Conservation (phyloP, 2,329 filamentous ascomycete genomes). For the Hypoxylon rubiginosum region DNA sequence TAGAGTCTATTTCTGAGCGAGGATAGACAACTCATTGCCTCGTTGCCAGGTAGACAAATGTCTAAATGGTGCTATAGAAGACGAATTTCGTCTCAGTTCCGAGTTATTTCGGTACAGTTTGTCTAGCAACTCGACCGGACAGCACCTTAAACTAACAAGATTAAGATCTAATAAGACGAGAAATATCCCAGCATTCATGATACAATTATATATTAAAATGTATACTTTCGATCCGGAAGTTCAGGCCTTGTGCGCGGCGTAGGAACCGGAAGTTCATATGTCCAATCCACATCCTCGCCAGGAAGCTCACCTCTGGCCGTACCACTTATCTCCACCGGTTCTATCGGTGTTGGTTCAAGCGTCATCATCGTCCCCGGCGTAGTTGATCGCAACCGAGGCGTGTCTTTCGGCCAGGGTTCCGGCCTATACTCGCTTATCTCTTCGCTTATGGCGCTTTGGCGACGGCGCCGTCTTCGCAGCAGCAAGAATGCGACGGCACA, state of each 20-base stretch:
- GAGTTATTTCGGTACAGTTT: constrained; percentile 17
- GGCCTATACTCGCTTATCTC: constrained; percentile 47
- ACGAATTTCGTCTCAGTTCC: background rate
- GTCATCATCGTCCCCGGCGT: constrained; percentile 34
- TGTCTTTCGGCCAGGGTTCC: constrained; percentile 47
- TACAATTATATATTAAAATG: constrained; percentile 38
- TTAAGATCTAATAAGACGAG: constrained; percentile 7
- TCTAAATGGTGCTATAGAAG: background rate
- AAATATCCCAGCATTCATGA: constrained; percentile 18
- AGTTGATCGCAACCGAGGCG: constrained; percentile 31
- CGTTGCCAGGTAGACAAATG: background rate
- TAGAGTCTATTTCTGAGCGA: background rate
- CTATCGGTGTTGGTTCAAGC: constrained; percentile 18
- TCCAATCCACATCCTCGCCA: constrained; percentile 42
- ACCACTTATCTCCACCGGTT: constrained; percentile 36
- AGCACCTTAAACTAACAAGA: constrained; percentile 15
- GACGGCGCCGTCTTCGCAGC: constrained; percentile 25
- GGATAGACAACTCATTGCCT: background rate
- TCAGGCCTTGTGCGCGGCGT: constrained; percentile 40
- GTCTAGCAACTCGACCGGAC: background rate
- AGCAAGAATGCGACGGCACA: constrained; percentile 32
- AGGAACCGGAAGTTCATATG: constrained; percentile 45
- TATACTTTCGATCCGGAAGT: constrained; percentile 47
- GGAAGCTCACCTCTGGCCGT: constrained; percentile 40
- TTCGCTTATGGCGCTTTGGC: constrained; percentile 20